phyloP scores from a whole-genome alignment of 345 rosid genomes.

The Hevea brasiliensis region DNA sequence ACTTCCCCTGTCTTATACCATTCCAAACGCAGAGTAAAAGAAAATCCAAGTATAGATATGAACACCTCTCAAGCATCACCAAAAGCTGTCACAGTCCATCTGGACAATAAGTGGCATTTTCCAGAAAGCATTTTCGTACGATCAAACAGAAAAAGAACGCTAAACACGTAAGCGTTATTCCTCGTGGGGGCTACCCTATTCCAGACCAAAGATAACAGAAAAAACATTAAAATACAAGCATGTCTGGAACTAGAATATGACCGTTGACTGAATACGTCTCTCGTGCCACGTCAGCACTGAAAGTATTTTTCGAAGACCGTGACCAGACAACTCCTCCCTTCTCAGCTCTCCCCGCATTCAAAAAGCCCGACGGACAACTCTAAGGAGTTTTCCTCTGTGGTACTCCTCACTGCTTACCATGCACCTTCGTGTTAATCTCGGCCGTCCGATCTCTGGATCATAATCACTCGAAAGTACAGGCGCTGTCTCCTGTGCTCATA shows the following conservation, averaged over 20 bases:
- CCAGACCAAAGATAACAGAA: not conserved
- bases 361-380: not conserved
- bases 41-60: not conserved
- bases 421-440: constrained; percentile 6
- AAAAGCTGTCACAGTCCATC: not conserved
- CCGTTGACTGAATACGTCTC: constrained; percentile 14
- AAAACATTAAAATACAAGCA: not conserved
- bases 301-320: constrained; percentile 20
- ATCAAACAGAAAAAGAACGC: not conserved
- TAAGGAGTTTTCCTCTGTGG: not conserved
- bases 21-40: too few species aligned
- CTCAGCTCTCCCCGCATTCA: not conserved
- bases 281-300: constrained; percentile 15
- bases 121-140: not conserved
- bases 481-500: not conserved
- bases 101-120: not conserved
- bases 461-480: not conserved
- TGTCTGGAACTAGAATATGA: constrained; percentile 7
- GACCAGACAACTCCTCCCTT: not conserved
- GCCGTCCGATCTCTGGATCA: constrained; percentile 6
- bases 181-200: constrained; percentile 5
- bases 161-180: not conserved
- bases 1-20: too few species aligned
- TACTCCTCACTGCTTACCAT: constrained; percentile 1
- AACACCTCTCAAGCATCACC: not conserved